Conservation (phyloP, 345 rosid genomes). For the Aquilaria sinensis region DNA sequence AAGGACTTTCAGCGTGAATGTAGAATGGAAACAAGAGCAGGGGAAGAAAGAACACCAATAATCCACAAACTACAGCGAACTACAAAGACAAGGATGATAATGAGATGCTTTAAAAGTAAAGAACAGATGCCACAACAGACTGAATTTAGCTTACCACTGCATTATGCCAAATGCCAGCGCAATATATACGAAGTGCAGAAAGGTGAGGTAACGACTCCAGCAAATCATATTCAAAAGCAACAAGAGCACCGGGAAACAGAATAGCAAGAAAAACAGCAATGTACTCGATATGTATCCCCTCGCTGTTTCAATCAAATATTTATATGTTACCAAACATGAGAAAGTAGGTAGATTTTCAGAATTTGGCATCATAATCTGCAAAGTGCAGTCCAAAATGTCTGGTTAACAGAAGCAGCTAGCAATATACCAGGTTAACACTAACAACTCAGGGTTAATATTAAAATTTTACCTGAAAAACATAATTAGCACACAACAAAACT, state of each 20-base stretch:
- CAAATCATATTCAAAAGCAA: slow-evolving; percentile 64
- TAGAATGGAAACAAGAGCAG: slow-evolving; percentile 53
- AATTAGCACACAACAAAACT: too few species aligned
- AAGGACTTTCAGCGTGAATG: slow-evolving; percentile 46
- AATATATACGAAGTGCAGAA: slow-evolving; percentile 64
- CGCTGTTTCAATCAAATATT: slow-evolving; percentile 51
- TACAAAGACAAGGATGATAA: slow-evolving; percentile 9
- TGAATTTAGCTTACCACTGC: slow-evolving; percentile 51
- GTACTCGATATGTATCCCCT: slow-evolving; percentile 75
- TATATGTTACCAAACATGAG: slow-evolving; percentile 30
- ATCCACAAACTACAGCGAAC: slow-evolving; percentile 68
- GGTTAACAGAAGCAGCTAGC: too few species aligned
- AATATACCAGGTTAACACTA: too few species aligned
- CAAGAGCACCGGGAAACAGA: slow-evolving; percentile 89
- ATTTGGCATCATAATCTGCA: too few species aligned
- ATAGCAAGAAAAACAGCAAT: slow-evolving; percentile 76
- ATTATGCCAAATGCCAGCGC: slow-evolving; percentile 97
- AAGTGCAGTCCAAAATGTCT: too few species aligned
- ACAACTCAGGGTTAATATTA: too few species aligned
- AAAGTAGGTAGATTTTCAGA: slow-evolving; percentile 10
- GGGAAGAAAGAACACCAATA: slow-evolving; percentile 51
- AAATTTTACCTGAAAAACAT: too few species aligned
- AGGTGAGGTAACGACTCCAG: slow-evolving; percentile 46
- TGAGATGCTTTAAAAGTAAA: too few species aligned
- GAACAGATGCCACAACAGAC: not conserved